Conservation (phyloP, 331 rosid species). For the Cydonia oblonga region DNA sequence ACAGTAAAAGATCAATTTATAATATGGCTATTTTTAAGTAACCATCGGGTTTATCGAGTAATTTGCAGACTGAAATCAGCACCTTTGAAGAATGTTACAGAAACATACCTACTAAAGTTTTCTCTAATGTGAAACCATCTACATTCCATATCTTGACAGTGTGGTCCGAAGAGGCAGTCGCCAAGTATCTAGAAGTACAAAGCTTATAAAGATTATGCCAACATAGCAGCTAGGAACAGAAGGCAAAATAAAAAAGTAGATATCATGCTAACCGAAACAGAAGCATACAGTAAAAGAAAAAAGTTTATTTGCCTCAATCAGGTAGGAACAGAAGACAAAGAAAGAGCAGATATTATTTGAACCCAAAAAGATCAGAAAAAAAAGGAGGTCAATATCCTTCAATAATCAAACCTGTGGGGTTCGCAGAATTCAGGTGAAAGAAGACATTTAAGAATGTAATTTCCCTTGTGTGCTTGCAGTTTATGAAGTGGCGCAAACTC, state of each 20-base stretch:
- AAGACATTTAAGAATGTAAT: slow-evolving; percentile 85
- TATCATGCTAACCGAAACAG: not conserved
- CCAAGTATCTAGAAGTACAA: slow-evolving; percentile 58
- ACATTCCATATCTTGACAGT: slow-evolving; percentile 98
- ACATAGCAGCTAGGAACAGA: not conserved
- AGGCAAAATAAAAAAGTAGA: not conserved
- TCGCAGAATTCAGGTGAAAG: slow-evolving; percentile 97
- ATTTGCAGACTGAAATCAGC: not conserved
- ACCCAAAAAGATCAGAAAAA: not conserved
- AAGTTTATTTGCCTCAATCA: not conserved
- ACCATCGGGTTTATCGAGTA: not conserved
- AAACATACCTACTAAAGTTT: slow-evolving; percentile 67
- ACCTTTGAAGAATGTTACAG: slow-evolving; percentile 4
- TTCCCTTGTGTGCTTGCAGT: slow-evolving; percentile 88
- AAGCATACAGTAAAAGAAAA: not conserved
- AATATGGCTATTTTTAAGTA: not conserved
- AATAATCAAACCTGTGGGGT: slow-evolving; percentile 63
- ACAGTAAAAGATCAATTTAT: not conserved
- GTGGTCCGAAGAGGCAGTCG: slow-evolving; percentile 89
- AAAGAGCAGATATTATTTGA: not conserved
- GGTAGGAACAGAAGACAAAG: not conserved
- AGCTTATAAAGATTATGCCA: not conserved
- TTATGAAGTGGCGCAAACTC: slow-evolving; percentile 98
- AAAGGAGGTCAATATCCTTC: not conserved
- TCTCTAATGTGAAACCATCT: slow-evolving; percentile 92